phyloP scores from a whole-genome alignment of 1,284 basidiomycete species.

The Heterobasidion irregulare region DNA sequence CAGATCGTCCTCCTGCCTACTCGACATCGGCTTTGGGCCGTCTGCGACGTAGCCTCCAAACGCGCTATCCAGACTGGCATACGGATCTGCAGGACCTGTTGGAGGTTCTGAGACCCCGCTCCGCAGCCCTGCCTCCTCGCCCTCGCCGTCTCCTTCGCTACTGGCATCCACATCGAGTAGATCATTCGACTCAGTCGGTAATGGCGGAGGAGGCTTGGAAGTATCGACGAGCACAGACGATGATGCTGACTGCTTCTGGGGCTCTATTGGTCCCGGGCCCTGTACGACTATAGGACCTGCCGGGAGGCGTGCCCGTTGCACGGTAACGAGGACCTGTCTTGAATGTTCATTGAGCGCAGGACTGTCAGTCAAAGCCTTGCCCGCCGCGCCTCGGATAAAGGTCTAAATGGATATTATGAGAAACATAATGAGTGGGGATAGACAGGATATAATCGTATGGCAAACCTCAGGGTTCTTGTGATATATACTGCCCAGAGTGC shows the following conservation, averaged over 20 bases:
- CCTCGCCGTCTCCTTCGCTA: conserved; percentile 20
- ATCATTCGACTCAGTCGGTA: conserved; percentile 15
- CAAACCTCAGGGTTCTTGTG: conserved; percentile 83
- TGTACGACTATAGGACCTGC: conserved; percentile 36
- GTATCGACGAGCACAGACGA: conserved; percentile 6
- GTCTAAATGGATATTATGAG: conserved; percentile 37
- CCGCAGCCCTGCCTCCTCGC: conserved; percentile 12
- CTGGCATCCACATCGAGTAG: conserved; percentile 17
- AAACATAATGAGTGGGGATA: conserved; percentile 1
- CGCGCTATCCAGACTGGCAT: conserved; percentile 64
- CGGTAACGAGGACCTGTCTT: conserved; percentile 58
- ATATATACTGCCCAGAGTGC: conserved; percentile 80
- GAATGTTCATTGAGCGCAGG: conserved; percentile 73
- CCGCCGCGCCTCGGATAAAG: conserved; percentile 73
- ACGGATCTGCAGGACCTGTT: conserved; percentile 43
- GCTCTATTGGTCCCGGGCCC: conserved; percentile 64
- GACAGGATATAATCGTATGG: conserved; percentile 4
- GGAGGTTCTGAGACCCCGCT: conserved; percentile 8
- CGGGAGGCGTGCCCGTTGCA: conserved; percentile 44
- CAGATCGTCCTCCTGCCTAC: neutral
- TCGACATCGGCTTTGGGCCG: conserved; percentile 40
- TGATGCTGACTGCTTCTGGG: conserved; percentile 14
- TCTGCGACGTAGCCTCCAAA: conserved; percentile 63
- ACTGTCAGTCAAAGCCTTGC: conserved; percentile 67
- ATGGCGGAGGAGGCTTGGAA: conserved; percentile 14